Evolutionary conservation across 352 stramenopile species (phyloP), one percentile per base, ranked within the genome.

Genomic region (Globisporangium barbulae): DNA sequence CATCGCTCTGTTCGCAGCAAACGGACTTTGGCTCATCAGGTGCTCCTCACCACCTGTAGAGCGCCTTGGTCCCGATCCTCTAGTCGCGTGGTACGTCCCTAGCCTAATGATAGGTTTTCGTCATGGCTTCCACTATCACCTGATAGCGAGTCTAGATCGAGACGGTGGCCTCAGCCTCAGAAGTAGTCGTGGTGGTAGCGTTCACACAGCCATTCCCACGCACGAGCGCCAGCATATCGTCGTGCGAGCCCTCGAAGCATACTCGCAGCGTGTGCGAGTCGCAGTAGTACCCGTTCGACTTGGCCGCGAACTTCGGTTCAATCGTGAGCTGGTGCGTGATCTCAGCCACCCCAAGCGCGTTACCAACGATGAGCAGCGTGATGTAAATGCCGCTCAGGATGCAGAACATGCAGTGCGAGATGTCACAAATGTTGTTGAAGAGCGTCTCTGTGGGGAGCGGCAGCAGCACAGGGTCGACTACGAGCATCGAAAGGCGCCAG

Each of bases 201-300:
- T 19, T 21, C 15, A 35, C 10, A 28, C 25, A 28, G 54, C 25
- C 22, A 19, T 25, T 21, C 3, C 39, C 35, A 2, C 54, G n/a
- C 39, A 19, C 15, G 15, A 57, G 30, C 30, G 13, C 30, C 3
- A 57, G 50, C 28, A 57, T 10, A 13, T 56, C 50, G 15, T 22
- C 15, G 2, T 25, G 8, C 12, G n/a, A 15, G 17, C 21, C 33
- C 30, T 44, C 31, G 31, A 57, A 30, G 42, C 50, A 57, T 17
- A n/a, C 28, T 15, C 30, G 50, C 31, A 44, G 2, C 9, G 28
- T 42, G 0, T 31, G 50, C 13, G 49, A 17, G 49, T 39, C 22
- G 49, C 49, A 55, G 30, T 55, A 55, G 30, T 41, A 41, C 9
- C 10, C 4, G 49, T 41, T 55, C 28, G 41, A 55, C 49, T 55